Evolutionary conservation across 2,329 filamentous ascomycete species (phyloP), one percentile per base, ranked within the genome.

Genomic region (Xylariales sp.): DNA sequence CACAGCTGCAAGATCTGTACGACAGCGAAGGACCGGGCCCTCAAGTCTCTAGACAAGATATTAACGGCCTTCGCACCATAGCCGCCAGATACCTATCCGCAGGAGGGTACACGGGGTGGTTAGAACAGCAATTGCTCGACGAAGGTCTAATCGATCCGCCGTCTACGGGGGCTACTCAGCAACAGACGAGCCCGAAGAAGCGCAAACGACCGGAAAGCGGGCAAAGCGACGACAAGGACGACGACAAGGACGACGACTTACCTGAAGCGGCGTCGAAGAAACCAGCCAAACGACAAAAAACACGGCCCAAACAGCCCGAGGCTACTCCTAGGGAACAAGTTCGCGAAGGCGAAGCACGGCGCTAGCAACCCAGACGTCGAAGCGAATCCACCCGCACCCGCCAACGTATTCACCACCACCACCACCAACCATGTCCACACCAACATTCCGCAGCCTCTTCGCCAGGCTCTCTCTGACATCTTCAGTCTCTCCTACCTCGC

Each of bases 371-470:
- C 12, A 14, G 39, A 41, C 10, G 10, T 41, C 39, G 1, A 41
- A 41, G 10, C 14, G 49, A 23, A 30, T 41, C 12, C 12, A 41
- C 41, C 14, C 7, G 7, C 23, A 10, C n/a, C 1, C 3, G 16
- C 6, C 36, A 5, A 61, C 36, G 39, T 18, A 32, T 16, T 46
- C 30, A 12, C n/a, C 1, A 7, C 39, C 32, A 23, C 23, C 16
- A 41, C n/a, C 28, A 10, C 34, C 30, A n/a, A 70, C 53, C 10
- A 75, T 76, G 75, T 71, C 70, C 30, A 52, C 70, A 5, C 67
- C 71, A 4, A 64, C 62, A 1, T 53, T 75, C 18, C 71, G 71
- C 48, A 62, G 71, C 70, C 73, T 77, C 70, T 71, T 76, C 62
- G 56, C 67, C 50, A 72, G 73, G 67, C 69, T 75, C 1, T 69